Evolutionary conservation across 1,284 basidiomycete species (phyloP).

Genomic region (Trametes polyzona): DNA sequence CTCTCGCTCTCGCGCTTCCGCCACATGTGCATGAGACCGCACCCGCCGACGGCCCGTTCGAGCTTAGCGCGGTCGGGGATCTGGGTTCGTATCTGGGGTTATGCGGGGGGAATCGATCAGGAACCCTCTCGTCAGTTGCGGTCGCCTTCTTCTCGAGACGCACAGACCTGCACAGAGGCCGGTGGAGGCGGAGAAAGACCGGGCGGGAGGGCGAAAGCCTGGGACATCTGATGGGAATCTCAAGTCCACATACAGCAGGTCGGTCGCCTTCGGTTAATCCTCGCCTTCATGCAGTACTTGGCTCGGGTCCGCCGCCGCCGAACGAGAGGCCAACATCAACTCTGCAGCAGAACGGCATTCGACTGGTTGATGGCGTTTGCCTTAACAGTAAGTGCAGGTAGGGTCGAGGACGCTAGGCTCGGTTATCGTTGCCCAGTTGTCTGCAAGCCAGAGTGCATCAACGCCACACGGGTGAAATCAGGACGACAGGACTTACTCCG

Average conservation of each 20-base stretch:
- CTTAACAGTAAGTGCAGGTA: background rate
- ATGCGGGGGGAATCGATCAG: constrained; percentile 29
- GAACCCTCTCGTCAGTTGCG: constrained; percentile 9
- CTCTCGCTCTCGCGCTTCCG: background rate
- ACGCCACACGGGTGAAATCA: background rate
- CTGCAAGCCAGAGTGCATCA: background rate
- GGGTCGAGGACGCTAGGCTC: background rate
- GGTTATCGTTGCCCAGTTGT: background rate
- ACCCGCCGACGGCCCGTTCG: constrained; percentile 10
- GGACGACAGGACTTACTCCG: constrained; percentile 3
- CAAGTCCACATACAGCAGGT: background rate
- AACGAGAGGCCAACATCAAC: background rate
- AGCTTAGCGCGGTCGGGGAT: constrained; percentile 13
- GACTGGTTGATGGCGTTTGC: background rate
- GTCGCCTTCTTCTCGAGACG: background rate
- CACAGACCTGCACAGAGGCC: background rate
- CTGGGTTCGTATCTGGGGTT: constrained; percentile 33
- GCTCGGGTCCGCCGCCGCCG: too few relatives aligned
- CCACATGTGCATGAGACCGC: too few relatives aligned
- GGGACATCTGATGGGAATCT: constrained; percentile 16
- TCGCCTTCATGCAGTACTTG: constrained; percentile 9
- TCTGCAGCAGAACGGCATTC: background rate
- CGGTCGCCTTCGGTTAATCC: constrained; percentile 12
- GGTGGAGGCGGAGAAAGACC: constrained; percentile 20
- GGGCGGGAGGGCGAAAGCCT: constrained; percentile 1